Conservation (phyloP, 352 stramenopile species). For the Pythium phragmitis region DNA sequence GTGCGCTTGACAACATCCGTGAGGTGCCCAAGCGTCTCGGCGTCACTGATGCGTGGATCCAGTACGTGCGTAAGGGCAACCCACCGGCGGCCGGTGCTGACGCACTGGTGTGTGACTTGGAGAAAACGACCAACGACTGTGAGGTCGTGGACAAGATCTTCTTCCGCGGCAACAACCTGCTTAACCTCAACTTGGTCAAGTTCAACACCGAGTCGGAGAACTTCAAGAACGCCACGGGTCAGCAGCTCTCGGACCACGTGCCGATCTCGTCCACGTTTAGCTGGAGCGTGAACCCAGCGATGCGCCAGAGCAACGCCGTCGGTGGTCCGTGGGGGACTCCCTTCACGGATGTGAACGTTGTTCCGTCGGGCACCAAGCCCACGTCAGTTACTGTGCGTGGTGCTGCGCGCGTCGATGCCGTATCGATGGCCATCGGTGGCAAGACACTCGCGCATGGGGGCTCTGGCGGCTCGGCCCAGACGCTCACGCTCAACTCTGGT, state of each 20-base stretch:
- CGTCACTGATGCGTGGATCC: constrained; percentile 48
- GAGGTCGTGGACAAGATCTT: constrained; percentile 66
- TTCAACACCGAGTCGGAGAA: constrained; percentile 43
- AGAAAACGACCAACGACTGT: constrained; percentile 39
- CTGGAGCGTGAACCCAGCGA: constrained; percentile 32
- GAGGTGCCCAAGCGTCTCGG: constrained; percentile 28
- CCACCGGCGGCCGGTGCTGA: constrained; percentile 33
- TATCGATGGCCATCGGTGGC: constrained; percentile 32
- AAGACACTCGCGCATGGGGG: constrained; percentile 38
- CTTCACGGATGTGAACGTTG: constrained; percentile 37
- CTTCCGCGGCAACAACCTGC: constrained; percentile 39
- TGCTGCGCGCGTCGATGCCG: constrained; percentile 33
- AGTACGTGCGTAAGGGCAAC: constrained; percentile 36
- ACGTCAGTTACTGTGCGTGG: constrained; percentile 38
- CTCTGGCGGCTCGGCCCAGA: constrained; percentile 32
- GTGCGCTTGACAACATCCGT: constrained; percentile 37
- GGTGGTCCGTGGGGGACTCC: constrained; percentile 39
- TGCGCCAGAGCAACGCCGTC: constrained; percentile 37
- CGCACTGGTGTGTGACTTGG: constrained; percentile 37
- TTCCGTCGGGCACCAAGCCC: constrained; percentile 27
- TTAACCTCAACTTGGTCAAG: constrained; percentile 36
- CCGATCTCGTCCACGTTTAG: constrained; percentile 44
- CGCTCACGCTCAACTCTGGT: constrained; percentile 35
- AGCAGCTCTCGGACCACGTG: constrained; percentile 45
- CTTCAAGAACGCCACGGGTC: constrained; percentile 36